Evolutionary conservation across 2,329 filamentous ascomycete species (phyloP).

Genomic region (Alternaria angustiovoidea): DNA sequence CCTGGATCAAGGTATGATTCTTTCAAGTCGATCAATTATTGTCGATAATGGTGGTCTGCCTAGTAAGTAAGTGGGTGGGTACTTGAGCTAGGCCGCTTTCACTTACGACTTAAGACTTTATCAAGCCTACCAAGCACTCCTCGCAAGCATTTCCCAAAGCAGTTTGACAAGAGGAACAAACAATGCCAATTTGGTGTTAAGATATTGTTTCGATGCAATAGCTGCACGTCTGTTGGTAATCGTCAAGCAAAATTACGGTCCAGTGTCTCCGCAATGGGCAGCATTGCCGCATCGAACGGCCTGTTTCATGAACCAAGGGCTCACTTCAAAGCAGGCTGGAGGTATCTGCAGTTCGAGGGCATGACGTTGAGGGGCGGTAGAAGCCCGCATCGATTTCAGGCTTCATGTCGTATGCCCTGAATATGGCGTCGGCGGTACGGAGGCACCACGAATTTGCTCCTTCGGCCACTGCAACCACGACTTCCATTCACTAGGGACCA

Average conservation of each 20-base stretch:
- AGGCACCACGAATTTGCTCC: constrained; percentile 27
- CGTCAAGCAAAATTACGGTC: not conserved
- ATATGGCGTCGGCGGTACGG: constrained; percentile 3
- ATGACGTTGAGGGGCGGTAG: not conserved
- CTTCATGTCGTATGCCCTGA: constrained; percentile 12
- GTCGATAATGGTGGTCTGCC: not conserved
- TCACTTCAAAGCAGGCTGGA: not conserved
- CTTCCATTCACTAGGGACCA: constrained; percentile 38
- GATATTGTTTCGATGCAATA: not conserved
- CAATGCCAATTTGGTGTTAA: not conserved
- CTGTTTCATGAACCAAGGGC: not conserved
- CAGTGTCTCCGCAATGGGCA: not conserved
- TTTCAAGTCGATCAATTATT: not conserved
- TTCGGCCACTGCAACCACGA: constrained; percentile 42
- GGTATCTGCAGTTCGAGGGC: not conserved
- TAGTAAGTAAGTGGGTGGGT: constrained; percentile 1
- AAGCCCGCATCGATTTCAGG: not conserved
- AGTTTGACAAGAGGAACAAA: not conserved
- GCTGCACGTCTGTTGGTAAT: not conserved
- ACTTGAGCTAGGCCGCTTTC: not conserved
- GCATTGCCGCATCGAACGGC: not conserved
- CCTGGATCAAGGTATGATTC: not conserved
- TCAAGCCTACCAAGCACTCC: not conserved
- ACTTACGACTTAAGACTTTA: not conserved
- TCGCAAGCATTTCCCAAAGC: constrained; percentile 17